Base-by-base conservation (phyloP, 495 filamentous ascomycete species). In the Annulohypoxylon maeteangense region DNA sequence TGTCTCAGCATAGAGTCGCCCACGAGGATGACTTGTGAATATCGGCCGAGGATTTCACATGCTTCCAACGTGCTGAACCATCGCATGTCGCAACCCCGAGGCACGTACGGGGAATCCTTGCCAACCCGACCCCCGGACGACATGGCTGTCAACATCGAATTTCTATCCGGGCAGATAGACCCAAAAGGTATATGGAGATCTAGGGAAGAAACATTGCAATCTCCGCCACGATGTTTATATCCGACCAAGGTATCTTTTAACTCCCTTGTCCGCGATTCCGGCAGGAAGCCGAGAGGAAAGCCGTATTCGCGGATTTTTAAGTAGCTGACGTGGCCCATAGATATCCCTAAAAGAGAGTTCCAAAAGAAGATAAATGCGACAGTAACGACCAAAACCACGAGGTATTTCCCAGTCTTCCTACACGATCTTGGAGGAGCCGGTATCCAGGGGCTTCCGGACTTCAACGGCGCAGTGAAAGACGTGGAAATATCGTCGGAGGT, bases 1-100 rank as follows among this genome's bases (percentile, higher is more conserved):
- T 87, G 85, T 51, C 84, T 79, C 66, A 87, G 75, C 85, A 87
- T 87, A 42, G 83, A 86, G 68, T 87, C 85, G 25, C 84, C 85
- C 18, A 84, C 67, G 16, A 87, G 72, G 36, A 86, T 75, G 44
- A 87, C 80, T 56, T 84, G 84, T 22, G 83, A 80, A 47, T 84
- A 87, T 7, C 84, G 74, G 16, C 76, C 75, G 16, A 86, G 57
- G 36, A 85, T 84, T 47, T 83, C 79, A 56, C 84, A 87, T 20
- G 83, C 77, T 57, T 87, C 82, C 65, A 80, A 78, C 4, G 84
- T 85, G n/a, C 73, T 79, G 58, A 84, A 85, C 85, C 84, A 86
- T 14, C 75, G 76, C 82, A 86, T 83, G 50, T 85, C 83, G 54
- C 84, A 86, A 20, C 78, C 81, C 54, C 83, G 77, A 60, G 84